A percentile compares a stretch with the other conserved stretches of the same genome.
Evolutionary conservation across 225 moss, liverwort and hornwort genomes (phyloP).

Genomic region (Polytrichum commune): DNA sequence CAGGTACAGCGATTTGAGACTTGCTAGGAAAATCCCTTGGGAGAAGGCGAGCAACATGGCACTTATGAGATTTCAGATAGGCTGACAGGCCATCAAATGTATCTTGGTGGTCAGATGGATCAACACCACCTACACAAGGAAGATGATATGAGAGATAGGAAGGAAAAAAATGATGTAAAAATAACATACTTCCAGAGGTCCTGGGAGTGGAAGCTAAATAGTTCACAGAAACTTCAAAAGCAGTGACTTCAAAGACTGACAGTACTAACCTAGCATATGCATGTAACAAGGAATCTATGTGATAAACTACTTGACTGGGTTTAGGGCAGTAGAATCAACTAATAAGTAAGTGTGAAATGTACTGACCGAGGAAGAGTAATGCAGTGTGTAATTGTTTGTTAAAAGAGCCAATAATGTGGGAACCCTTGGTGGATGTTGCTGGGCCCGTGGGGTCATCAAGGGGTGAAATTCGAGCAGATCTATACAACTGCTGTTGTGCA

Average conservation of each 20-base stretch:
- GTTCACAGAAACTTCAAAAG: neutral
- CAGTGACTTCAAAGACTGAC: neutral
- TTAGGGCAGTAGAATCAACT: too few relatives aligned
- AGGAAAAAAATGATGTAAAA: neutral
- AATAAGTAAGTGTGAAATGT: neutral
- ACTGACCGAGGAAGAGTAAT: conserved; percentile 85
- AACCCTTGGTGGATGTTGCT: conserved; percentile 18
- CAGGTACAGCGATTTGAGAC: conserved; percentile 68
- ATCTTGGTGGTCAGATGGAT: conserved; percentile 76
- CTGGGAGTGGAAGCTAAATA: neutral
- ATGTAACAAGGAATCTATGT: too few relatives aligned
- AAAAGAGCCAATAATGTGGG: conserved; percentile 43
- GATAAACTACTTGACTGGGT: too few relatives aligned
- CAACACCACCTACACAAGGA: conserved; percentile 69
- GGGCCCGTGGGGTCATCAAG: conserved; percentile 24
- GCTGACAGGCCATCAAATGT: conserved; percentile 67
- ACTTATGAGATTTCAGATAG: conserved; percentile 59
- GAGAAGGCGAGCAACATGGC: conserved; percentile 87
- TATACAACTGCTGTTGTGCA: conserved; percentile 64
- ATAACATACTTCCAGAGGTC: neutral
- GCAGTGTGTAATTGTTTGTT: conserved; percentile 85
- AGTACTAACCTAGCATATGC: neutral
- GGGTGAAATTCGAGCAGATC: conserved; percentile 37
- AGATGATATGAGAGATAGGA: conserved; percentile 6
- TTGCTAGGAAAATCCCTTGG: conserved; percentile 69